Evolutionary conservation across 169 alveolate species (phyloP).

Genomic region (Plasmodium gaboni): DNA sequence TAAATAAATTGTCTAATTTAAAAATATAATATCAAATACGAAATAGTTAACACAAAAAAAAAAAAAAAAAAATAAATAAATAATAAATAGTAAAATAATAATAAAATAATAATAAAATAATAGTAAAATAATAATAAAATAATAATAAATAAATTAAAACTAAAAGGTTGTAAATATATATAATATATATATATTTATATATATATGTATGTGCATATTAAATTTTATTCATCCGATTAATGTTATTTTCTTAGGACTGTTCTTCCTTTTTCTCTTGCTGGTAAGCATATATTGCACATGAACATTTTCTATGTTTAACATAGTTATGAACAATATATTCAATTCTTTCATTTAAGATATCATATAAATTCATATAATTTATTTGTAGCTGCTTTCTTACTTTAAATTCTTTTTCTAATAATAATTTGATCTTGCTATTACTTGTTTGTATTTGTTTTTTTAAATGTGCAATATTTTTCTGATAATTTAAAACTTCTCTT

Average conservation of each 20-base stretch:
- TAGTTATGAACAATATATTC: slow-evolving; percentile 45
- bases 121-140: neutral
- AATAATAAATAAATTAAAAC: neutral
- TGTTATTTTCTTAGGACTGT: too few relatives aligned
- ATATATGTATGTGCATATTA: neutral
- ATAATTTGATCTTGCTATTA: slow-evolving; percentile 51
- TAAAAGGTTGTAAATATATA: neutral
- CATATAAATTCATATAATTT: slow-evolving; percentile 43
- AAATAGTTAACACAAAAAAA: neutral
- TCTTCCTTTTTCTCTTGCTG: slow-evolving; percentile 47
- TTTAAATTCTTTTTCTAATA: slow-evolving; percentile 66
- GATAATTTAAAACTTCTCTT: slow-evolving; percentile 18
- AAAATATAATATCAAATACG: neutral
- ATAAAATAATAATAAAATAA: neutral
- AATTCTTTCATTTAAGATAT: slow-evolving; percentile 51
- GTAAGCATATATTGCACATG: slow-evolving; percentile 71
- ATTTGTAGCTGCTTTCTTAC: slow-evolving; percentile 56
- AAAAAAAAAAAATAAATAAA: neutral
- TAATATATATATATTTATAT: neutral
- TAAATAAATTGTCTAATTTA: too few relatives aligned
- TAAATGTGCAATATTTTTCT: slow-evolving; percentile 18
- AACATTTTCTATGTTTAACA: slow-evolving; percentile 66
- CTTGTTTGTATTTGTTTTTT: slow-evolving; percentile 69
- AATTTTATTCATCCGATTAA: too few relatives aligned
- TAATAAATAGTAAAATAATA: slow-evolving; percentile 3